phyloP scores from a whole-genome alignment of 2,329 filamentous ascomycete genomes.

The Cercospora berteroae region DNA sequence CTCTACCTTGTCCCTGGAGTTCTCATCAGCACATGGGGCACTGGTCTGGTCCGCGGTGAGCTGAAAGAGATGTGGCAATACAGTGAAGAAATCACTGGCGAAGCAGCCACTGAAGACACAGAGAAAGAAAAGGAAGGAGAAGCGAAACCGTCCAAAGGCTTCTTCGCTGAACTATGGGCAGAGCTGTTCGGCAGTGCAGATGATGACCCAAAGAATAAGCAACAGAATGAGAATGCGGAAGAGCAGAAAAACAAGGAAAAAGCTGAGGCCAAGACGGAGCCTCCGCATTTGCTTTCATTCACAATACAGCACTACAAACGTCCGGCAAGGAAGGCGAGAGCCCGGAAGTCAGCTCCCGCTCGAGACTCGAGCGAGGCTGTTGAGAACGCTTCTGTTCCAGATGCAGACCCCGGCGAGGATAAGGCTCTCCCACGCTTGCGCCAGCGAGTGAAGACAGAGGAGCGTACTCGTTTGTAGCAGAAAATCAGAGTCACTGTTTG shows the following conservation, averaged over 20 bases:
- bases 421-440: not conserved
- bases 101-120: constrained; percentile 32
- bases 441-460: not conserved
- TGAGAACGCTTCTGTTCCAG: not conserved
- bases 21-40: constrained; percentile 70
- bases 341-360: not conserved
- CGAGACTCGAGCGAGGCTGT: not conserved
- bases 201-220: not conserved
- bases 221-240: not conserved
- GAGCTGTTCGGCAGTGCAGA: constrained; percentile 17
- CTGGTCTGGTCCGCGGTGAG: constrained; percentile 69
- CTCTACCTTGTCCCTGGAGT: constrained; percentile 91
- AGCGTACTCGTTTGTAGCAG: not conserved
- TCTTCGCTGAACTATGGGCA: constrained; percentile 14
- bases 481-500: not conserved
- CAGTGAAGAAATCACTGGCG: constrained; percentile 61
- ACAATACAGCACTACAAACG: constrained; percentile 9
- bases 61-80: constrained; percentile 75
- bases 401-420: not conserved
- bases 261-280: constrained; percentile 1
- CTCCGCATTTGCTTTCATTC: constrained; percentile 14
- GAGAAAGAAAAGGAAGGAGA: constrained; percentile 16
- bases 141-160: constrained; percentile 14
- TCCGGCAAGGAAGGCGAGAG: not conserved
- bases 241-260: not conserved